A percentile compares a stretch with the other conserved stretches of the same genome.
Evolutionary conservation across 2,329 filamentous ascomycete genomes (phyloP).

Genomic region (Samsoniella hepiali): DNA sequence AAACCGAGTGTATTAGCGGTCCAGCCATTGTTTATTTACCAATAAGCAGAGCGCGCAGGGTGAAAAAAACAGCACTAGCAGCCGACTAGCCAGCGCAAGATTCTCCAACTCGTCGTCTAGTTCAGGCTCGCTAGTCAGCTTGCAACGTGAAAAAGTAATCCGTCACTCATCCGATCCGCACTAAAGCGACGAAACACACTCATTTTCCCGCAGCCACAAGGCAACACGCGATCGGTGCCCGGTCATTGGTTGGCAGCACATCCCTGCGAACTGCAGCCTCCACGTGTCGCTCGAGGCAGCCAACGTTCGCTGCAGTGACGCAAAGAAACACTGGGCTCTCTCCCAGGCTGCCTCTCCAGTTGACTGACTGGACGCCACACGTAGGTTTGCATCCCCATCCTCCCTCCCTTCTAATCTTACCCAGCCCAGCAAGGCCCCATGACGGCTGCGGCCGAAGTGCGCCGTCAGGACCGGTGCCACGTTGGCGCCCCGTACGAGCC

Average conservation of each 20-base stretch:
- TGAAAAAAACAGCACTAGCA: not conserved
- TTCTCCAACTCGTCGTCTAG: not conserved
- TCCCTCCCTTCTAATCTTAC: not conserved
- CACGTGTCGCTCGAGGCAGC: not conserved
- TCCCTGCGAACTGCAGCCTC: not conserved
- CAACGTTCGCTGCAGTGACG: not conserved
- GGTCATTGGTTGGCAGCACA: not conserved
- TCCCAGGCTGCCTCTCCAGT: not conserved
- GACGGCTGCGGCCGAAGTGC: conserved; percentile 1
- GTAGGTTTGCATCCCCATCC: not conserved
- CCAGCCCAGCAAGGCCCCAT: not conserved
- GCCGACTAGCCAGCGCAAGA: not conserved
- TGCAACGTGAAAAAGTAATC: not conserved
- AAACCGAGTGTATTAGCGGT: not conserved
- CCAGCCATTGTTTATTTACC: not conserved
- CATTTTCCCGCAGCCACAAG: not conserved
- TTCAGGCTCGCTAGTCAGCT: not conserved
- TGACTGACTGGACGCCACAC: conserved; percentile 3
- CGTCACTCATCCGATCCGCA: conserved; percentile 14
- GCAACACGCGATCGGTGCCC: conserved; percentile 1
- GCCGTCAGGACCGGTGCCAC: not conserved
- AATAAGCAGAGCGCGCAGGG: not conserved
- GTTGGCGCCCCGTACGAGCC: not conserved
- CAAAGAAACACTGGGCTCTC: not conserved
- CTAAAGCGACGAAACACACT: not conserved